Evolutionary conservation across 2,329 filamentous ascomycete species (phyloP).

Genomic region (Peltaster fructicola): DNA sequence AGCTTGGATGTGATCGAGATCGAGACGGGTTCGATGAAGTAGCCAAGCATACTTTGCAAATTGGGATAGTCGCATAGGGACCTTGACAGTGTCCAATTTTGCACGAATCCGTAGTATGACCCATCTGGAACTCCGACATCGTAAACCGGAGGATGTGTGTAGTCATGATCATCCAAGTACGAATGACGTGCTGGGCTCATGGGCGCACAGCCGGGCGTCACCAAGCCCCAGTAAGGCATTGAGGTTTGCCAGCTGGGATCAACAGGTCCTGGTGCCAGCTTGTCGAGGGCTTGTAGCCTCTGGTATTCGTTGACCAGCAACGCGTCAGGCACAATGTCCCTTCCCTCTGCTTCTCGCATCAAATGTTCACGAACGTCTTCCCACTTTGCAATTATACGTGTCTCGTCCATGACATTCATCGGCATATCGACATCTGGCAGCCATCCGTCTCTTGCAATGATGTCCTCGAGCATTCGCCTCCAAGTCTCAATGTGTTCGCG

Average conservation of each 20-base stretch:
- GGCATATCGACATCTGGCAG: slow-evolving; percentile 31
- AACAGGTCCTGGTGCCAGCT: slow-evolving; percentile 9
- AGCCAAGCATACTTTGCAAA: slow-evolving; percentile 29
- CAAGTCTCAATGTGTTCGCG: slow-evolving; percentile 25
- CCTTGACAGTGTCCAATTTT: slow-evolving; percentile 28
- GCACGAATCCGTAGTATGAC: slow-evolving; percentile 28
- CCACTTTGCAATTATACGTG: slow-evolving; percentile 29
- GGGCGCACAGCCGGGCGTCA: slow-evolving; percentile 24
- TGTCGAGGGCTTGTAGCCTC: slow-evolving; percentile 13
- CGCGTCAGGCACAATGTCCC: slow-evolving; percentile 12
- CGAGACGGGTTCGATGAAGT: slow-evolving; percentile 32
- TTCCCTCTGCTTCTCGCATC: slow-evolving; percentile 14
- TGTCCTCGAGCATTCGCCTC: slow-evolving; percentile 22
- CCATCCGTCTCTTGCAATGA: slow-evolving; percentile 14
- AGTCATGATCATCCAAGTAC: slow-evolving; percentile 21
- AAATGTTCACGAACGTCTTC: slow-evolving; percentile 26
- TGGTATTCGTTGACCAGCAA: slow-evolving; percentile 17
- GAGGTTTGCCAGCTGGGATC: slow-evolving; percentile 17
- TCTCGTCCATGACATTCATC: slow-evolving; percentile 33
- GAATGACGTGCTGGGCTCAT: slow-evolving; percentile 20
- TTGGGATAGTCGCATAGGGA: slow-evolving; percentile 29
- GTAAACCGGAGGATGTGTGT: slow-evolving; percentile 20
- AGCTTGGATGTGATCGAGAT: slow-evolving; percentile 26
- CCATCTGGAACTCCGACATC: slow-evolving; percentile 13
- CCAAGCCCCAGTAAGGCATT: slow-evolving; percentile 25